These are phyloP conservation scores for Fonsecaea multimorphosa DNA, from an alignment of 2,329 filamentous ascomycete genomes.

Conservation along the genomic window DNA sequence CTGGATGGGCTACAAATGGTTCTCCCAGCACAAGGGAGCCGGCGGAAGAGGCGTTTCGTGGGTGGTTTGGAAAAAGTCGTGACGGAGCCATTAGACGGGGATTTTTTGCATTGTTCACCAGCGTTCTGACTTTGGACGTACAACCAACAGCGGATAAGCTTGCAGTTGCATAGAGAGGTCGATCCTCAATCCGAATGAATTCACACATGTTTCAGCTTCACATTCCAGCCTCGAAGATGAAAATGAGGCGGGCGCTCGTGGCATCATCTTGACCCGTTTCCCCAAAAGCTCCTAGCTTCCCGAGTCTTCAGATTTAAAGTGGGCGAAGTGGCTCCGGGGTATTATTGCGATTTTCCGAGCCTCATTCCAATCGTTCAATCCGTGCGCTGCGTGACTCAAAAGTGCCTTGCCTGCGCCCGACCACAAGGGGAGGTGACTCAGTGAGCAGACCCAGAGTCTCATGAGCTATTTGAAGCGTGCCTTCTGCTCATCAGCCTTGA, in stretches of 20 bases:
- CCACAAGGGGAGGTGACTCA: conserved; percentile 25
- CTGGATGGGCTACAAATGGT: conserved; percentile 21
- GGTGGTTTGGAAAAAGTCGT: conserved; percentile 18
- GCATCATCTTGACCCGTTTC: background rate
- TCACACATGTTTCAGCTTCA: background rate
- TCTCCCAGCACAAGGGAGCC: conserved; percentile 1
- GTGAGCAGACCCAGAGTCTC: conserved; percentile 18
- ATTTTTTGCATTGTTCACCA: background rate
- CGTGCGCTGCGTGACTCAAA: conserved; percentile 12
- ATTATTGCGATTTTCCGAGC: conserved; percentile 13
- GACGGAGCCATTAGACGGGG: background rate
- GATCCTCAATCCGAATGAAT: background rate
- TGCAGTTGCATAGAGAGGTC: background rate
- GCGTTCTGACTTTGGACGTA: background rate
- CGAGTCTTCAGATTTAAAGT: background rate
- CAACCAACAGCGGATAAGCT: background rate
- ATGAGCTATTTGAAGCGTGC: conserved; percentile 31
- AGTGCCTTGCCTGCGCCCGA: conserved; percentile 8
- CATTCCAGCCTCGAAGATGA: background rate
- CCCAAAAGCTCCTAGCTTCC: background rate
- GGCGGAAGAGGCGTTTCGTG: conserved; percentile 14
- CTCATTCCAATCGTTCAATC: background rate
- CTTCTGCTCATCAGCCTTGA: conserved; percentile 28
- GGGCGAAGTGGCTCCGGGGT: conserved; percentile 1
- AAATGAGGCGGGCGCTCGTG: background rate